These are phyloP conservation scores for Arbutus unedo DNA, from an alignment of 148 eudicot species.

Conservation along the genomic window DNA sequence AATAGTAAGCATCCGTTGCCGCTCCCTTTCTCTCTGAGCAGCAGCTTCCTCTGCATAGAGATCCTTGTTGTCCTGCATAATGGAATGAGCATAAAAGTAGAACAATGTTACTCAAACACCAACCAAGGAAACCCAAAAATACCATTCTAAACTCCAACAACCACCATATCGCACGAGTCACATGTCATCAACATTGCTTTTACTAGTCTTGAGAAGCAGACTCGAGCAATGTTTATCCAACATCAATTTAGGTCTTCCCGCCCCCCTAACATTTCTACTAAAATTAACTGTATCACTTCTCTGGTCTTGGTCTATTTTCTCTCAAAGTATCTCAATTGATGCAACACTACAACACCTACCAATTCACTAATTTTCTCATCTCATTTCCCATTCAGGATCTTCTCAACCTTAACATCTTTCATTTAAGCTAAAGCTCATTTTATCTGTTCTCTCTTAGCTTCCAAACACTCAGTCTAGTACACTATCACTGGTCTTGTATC, in stretches of 20 bases:
- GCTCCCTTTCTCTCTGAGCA: conserved; percentile 82
- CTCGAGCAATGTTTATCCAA: not conserved
- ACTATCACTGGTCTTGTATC: not conserved
- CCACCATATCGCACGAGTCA: not conserved
- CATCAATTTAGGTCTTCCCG: not conserved
- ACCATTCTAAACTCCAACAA: not conserved
- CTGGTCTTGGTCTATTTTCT: not conserved
- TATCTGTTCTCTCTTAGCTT: not conserved
- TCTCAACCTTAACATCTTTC: not conserved
- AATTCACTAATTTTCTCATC: not conserved
- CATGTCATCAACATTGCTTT: not conserved
- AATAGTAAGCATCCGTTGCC: conserved; percentile 76
- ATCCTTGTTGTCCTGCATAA: conserved; percentile 92
- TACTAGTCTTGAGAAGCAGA: not conserved
- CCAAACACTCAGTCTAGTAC: no score
- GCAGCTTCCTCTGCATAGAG: conserved; percentile 98
- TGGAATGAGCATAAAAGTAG: not conserved
- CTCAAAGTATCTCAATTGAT: not conserved
- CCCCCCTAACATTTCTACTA: not conserved
- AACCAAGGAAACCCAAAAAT: not conserved
- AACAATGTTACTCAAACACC: not conserved
- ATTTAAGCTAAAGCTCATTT: not conserved
- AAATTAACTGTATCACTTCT: not conserved
- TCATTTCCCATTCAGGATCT: not conserved
- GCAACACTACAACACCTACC: not conserved